Base-by-base conservation (phyloP, 2,329 filamentous ascomycete species). In the Akanthomyces lecanii region DNA sequence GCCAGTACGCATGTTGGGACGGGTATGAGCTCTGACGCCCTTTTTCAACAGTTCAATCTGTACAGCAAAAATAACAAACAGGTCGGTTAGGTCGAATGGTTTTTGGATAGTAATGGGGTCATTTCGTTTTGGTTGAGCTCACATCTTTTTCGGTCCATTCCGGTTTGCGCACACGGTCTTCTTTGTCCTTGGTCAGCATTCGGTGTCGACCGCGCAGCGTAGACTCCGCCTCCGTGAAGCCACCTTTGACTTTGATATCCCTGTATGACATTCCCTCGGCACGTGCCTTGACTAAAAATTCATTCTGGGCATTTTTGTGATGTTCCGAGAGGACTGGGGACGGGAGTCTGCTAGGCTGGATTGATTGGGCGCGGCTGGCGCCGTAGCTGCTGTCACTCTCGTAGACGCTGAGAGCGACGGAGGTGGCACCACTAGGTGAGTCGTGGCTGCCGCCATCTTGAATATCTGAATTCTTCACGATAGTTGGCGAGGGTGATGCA, bases 171-270 rank as follows among this genome's bases (percentile, higher is more conserved):
- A 90, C 83, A 6, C 89, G 79, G 63, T 85, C 79, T 40, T 82
- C 78, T 67, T 85, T 85, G 14, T 76, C 74, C 75, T 90, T 91
- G 8, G 85, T 90, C 68, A 91, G 72, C 2, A 82, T 85, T 5
- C 89, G 79, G 67, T 83, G 86, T 0, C 89, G 82, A 0, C 90
- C 90, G 16, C 90, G 82, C 44, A 93, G 78, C 0, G 90, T 92
- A 12, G 88, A 89, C 74, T 91, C 89, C 1, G 88, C 86, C 68
- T 90, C 87, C 0, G 71, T 74, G 66, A 88, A 88, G 1, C 78
- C 75, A 16, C 86, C 84, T 21, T 75, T 69, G 7, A 71, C 68
- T 44, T 82, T 82, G 68, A 91, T 91, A 64, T 89, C 80, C 61
- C 81, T 82, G 74, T 91, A 92, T 0, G 87, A 85, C 76, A 84